Evolutionary conservation across 306 rosid genomes (phyloP), one percentile per base, ranked within the genome.

Genomic region (Cicer bijugum): DNA sequence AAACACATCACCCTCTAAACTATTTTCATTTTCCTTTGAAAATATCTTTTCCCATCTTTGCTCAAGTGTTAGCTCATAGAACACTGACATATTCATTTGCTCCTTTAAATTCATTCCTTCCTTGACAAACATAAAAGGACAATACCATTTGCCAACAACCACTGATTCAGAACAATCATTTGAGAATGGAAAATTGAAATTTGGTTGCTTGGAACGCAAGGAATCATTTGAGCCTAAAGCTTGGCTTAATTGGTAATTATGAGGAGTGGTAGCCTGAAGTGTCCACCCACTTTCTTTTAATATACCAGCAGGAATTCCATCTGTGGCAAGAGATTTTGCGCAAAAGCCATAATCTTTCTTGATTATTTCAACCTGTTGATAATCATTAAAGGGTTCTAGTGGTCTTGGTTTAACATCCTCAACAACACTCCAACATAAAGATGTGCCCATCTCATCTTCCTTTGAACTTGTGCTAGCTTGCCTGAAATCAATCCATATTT

Each of bases 21-120:
- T 8, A 6, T 38, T 64, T 0, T 7, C 4, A 7, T 69, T 78
- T 7, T 80, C 70, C 10, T 62, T 65, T 14, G 71, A 44, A 38
- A 82, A 87, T 6, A 89, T 60, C 67, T 55, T 74, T 0, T 84
- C 86, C 89, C 90, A 89, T n/a, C 81, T 76, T 55, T 87, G 88
- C 62, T 80, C 81, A 1, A 89, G 86, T 12, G 84, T 85, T 82
- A 86, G 61, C 43, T 75, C 72, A 20, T 89, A 87, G 17, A 82
- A 87, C 75, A 61, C 43, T 1, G 86, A 85, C 1, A 5, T 61
- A 9, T 68, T 47, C 83, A 85, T 73, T 2, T 84, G 83, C 15
- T 79, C 72, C 37, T 81, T 82, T 3, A 76, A 15, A 14, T 20
- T 76, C 46, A 55, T 12, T 55, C 75, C 76, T 56, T 85, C 95